Base-by-base conservation (phyloP, 2,329 filamentous ascomycete genomes). In the Phyllosticta citrichinensis region DNA sequence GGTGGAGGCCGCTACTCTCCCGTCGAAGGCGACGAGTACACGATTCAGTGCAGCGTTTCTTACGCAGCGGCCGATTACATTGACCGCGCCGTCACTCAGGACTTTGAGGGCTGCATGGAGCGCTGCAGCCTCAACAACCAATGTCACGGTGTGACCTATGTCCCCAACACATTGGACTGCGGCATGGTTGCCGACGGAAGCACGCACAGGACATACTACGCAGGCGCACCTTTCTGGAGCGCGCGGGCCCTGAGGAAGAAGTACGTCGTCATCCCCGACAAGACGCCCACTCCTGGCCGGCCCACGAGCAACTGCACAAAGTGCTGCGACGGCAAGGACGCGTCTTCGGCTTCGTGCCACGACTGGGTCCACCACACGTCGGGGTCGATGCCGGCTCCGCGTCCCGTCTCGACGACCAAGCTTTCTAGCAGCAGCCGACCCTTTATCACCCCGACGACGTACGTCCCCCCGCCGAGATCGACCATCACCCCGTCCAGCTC, bases 261-360 rank as follows among this genome's bases (percentile, higher is more conserved):
- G 33, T 9, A 22, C 22, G 33, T 40, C 33, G 14, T 12, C 12
- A 17, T 40, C 2, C 33, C 33, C 11, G 33, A 40, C 33, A 40
- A 9, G 11, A 40, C 33, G 11, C 33, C 33, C 9, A 17, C 4
- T 1, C 11, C 33, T 5, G 33, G 11, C 11, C 4, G 22, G 33
- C 33, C 33, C 11, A 14, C 9, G 33, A 9, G 8, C 33, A 40
- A 1, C 33, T 40, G 33, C 33, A 40, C 33, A 2, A 40, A 40
- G 6, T 40, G 33, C 33, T 40, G 33, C 33, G 33, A 14, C 58
- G 35, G 33, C 33, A 17, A 14, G 51, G 35, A 2, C 52, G 52
- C 12, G 52, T 51, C 22, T 52, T 53, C 22, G 35, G 50, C 58
- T 55, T 60, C 2, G 58, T 52, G 25, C 58, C 58, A 50, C 52